These are phyloP conservation scores for Cucumis cinereus DNA, from an alignment of 306 rosid species.

Conservation along the genomic window DNA sequence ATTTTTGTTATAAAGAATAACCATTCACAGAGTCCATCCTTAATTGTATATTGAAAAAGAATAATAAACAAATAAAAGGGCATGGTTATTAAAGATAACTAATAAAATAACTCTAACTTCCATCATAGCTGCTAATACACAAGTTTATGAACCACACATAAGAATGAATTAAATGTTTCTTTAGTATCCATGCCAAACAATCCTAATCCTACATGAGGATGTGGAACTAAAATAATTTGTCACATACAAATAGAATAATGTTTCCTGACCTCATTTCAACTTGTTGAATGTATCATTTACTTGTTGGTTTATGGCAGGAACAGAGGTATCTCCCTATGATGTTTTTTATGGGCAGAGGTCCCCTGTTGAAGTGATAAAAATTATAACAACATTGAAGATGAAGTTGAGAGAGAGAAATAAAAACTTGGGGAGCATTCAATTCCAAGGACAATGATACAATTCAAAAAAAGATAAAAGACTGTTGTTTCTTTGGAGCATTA, in stretches of 20 bases:
- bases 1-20: background rate
- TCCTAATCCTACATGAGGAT: background rate
- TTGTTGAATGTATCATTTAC: slow-evolving; percentile 1
- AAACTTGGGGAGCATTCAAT: background rate
- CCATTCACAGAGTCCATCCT: background rate
- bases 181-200: background rate
- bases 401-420: background rate
- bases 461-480: background rate
- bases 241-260: background rate
- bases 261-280: background rate
- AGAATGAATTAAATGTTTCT: background rate
- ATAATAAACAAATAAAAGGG: background rate
- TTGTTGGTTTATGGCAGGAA: slow-evolving; percentile 27
- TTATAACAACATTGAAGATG: background rate
- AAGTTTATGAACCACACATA: background rate
- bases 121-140: background rate
- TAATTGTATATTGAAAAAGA: background rate
- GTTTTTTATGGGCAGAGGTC: slow-evolving; percentile 30
- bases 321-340: slow-evolving; percentile 33
- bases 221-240: background rate
- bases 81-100: background rate
- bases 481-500: background rate
- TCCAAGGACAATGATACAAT: background rate
- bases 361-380: slow-evolving; percentile 21
- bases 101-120: background rate